Evolutionary conservation across 1,139 yeast genomes (phyloP).

Genomic region (Debaryomycetaceae sp.): DNA sequence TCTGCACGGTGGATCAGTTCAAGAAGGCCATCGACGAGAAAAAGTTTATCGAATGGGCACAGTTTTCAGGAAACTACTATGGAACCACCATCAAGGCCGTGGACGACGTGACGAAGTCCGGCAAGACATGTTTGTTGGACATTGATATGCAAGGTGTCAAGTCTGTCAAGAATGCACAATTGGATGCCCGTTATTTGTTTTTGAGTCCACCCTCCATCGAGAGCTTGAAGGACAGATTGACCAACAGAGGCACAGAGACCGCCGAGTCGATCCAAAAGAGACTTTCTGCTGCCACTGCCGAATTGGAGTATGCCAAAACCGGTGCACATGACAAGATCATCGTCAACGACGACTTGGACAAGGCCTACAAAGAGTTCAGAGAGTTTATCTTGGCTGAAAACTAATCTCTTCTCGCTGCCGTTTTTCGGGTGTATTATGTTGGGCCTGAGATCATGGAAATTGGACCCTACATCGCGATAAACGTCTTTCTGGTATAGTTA

Average conservation of each 20-base stretch:
- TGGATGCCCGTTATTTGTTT: constrained; percentile 83
- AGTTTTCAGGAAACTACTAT: constrained; percentile 94
- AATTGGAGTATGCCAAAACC: constrained; percentile 80
- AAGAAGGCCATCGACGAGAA: constrained; percentile 65
- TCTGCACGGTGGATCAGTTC: constrained; percentile 75
- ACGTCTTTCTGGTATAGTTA: background rate
- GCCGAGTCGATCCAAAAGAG: constrained; percentile 80
- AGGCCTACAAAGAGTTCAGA: constrained; percentile 79
- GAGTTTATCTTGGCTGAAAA: constrained; percentile 56
- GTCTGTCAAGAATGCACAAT: constrained; percentile 75
- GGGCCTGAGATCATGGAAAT: background rate
- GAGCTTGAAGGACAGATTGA: constrained; percentile 66
- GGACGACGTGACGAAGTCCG: constrained; percentile 60
- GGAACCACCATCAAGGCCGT: constrained; percentile 91
- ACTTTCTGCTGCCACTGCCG: constrained; percentile 80
- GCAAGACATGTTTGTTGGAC: constrained; percentile 82
- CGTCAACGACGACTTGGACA: constrained; percentile 88
- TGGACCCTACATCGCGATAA: background rate
- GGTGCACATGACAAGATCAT: constrained; percentile 90
- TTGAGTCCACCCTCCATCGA: constrained; percentile 92
- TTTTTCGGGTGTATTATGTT: background rate
- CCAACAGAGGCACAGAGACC: constrained; percentile 92
- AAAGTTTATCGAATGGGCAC: constrained; percentile 96
- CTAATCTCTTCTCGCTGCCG: constrained; percentile 1
- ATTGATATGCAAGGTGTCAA: constrained; percentile 99